Base-by-base conservation (phyloP, 75 land plant species). In the Cryptomeria japonica region DNA sequence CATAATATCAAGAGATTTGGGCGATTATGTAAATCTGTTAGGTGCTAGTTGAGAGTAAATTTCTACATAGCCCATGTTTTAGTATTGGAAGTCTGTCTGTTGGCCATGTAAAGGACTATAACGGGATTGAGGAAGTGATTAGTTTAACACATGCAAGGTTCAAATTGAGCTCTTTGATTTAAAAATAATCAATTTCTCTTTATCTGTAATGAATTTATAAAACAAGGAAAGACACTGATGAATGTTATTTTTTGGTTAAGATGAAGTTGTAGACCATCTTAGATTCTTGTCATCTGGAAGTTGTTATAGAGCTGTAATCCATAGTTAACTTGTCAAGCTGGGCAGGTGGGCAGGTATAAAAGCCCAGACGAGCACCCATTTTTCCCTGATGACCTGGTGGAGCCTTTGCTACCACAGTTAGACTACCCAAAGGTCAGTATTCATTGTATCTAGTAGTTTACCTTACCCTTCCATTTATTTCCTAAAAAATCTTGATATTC, bases 321-420 rank as follows among this genome's bases (percentile, higher is more conserved):
- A 32, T 11, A n/a, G 47, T 82, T n/a, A 46, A 82, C 34, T 10
- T 46, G 47, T 82, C 46, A 25, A 44, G 15, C 28, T 44, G 38
- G 36, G 75, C 93, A 97, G 99, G 95, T 92, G 28, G 96, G 99
- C 25, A 91, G 97, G 88, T 97, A 95, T 87, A 88, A 88, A 72
- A 93, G 93, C 38, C 97, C 95, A 46, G 99, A 95, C 86, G 98
- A 97, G 85, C 90, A 91, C 86, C 91, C 99, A 12, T 96, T 97
- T 85, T 96, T 95, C 90, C 93, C 96, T 28, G 91, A 95, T 56
- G 86, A 87, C 58, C 44, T 95, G 79, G 94, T 95, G 28, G 78
- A 84, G 37, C 89, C 98, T 46, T 38, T 93, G 28, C 79, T 93
- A 38, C 95, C 93, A 18, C 90, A 89, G 39, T 85, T 85, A 25